Base-by-base conservation (phyloP, 139 green algal species). In the Chlorella ohadii region DNA sequence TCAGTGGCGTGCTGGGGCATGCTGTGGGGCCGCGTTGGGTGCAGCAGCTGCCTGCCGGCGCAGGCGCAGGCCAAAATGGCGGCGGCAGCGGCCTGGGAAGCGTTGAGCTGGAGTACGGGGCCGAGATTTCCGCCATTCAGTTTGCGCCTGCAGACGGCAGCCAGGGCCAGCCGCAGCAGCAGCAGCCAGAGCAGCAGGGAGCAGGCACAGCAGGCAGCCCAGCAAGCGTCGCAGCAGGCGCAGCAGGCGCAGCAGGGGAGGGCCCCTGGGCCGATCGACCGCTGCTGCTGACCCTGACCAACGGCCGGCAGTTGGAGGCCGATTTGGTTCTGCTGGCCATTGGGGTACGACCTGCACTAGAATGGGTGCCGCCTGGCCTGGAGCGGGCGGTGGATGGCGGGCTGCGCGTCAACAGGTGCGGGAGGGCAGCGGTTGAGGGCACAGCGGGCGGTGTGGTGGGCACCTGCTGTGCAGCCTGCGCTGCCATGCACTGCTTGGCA, bases 251-350 rank as follows among this genome's bases (percentile, higher is more conserved):
- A 64, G 72, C n/a, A 74, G 36, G 22, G 22, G 38, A 31, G 17
- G 36, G 34, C 31, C 63, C 33, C 33, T 27, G n/a, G 20, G 15
- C 55, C 86, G 66, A 64, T 44, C 47, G 12, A 20, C n/a, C 72
- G 16, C 23, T 90, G 27, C 41, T 78, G n/a, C 81, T 94, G 15
- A 38, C 33, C 0, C 85, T 95, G 16, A 91, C 70, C 27, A 86
- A 92, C 75, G 90, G 90, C 23, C 51, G 59, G 39, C 36, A n/a
- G 34, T 23, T 90, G 33, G 85, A 76, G n/a, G 88, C 81, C 0
- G 95, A 98, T 77, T 36, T 96, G 9, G 85, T 97, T 25, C 87
- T 98, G 9, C 87, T 81, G 7, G 94, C 89, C 28, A 91, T 95
- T 34, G 95, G 95, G 6, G 94, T 98, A 38, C 77, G 84, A 41